Percentiles rank a stretch among this genome's conserved stretches.
phyloP scores from a whole-genome alignment of 2,329 filamentous ascomycete genomes.

The Pseudonectria buxi region DNA sequence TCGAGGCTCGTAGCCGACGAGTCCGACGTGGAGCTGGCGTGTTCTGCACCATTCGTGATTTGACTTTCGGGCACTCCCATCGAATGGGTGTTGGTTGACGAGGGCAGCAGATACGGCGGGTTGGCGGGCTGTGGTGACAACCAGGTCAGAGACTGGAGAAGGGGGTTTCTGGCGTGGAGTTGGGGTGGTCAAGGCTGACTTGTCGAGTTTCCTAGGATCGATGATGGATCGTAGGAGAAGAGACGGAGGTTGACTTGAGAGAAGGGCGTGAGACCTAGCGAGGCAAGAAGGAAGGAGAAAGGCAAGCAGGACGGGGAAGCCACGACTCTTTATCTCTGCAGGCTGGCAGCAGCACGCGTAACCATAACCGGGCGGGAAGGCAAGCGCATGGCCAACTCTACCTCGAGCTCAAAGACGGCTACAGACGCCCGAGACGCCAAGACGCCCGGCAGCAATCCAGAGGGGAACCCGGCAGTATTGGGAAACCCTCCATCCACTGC shows the following conservation, averaged over 20 bases:
- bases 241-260: conserved; percentile 15
- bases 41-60: conserved; percentile 35
- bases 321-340: no score
- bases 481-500: no score
- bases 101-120: neutral
- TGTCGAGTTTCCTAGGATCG: conserved; percentile 6
- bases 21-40: conserved; percentile 32
- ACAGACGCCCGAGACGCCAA: no score
- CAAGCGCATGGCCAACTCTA: neutral
- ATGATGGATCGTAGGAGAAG: conserved; percentile 9
- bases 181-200: conserved; percentile 2
- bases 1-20: conserved; percentile 32
- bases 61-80: conserved; percentile 34
- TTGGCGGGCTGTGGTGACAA: neutral
- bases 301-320: conserved; percentile 6
- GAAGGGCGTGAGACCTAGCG: conserved; percentile 11
- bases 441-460: no score
- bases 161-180: conserved; percentile 6
- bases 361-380: conserved; percentile 3
- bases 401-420: no score
- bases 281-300: conserved; percentile 7
- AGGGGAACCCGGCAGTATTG: no score
- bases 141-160: conserved; percentile 2
- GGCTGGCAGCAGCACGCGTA: neutral
- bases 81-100: conserved; percentile 30